Conservation (phyloP, 2,329 filamentous ascomycete species). For the Exophiala sp. region DNA sequence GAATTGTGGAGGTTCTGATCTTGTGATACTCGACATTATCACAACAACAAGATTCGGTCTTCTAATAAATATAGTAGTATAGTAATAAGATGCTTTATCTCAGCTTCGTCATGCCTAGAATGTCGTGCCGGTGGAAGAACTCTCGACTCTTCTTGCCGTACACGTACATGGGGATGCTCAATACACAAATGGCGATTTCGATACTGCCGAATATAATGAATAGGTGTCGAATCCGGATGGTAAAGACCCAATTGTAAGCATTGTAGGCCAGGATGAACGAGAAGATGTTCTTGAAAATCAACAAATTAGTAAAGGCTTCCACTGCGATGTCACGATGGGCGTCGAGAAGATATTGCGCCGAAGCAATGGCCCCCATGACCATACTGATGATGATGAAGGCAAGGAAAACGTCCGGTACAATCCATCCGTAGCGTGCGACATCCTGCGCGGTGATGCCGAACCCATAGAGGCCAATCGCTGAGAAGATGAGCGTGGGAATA, state of each 20-base stretch:
- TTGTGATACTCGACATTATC: background rate
- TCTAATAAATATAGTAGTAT: background rate
- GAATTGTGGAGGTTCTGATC: too few relatives aligned
- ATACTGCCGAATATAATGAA: conserved; percentile 70
- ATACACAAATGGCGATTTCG: conserved; percentile 68
- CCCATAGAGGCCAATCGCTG: conserved; percentile 72
- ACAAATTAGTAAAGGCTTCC: conserved; percentile 81
- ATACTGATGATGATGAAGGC: conserved; percentile 78
- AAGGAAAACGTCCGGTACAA: conserved; percentile 74
- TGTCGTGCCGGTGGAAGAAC: conserved; percentile 69
- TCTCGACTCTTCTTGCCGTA: conserved; percentile 71
- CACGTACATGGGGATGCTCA: conserved; percentile 70
- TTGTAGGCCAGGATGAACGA: conserved; percentile 77
- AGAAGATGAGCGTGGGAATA: conserved; percentile 71
- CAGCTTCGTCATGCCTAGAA: conserved; percentile 50
- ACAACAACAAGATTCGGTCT: background rate
- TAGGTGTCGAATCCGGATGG: conserved; percentile 49
- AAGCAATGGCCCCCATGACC: conserved; percentile 83
- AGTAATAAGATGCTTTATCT: conserved; percentile 19
- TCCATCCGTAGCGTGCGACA: conserved; percentile 59
- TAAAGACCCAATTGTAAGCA: conserved; percentile 75
- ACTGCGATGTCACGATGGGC: conserved; percentile 84
- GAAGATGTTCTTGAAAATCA: conserved; percentile 94
- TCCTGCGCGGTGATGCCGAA: conserved; percentile 69
- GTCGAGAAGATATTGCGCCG: conserved; percentile 83